Conservation (phyloP, 202 grass and related monocot species). For the Panicum virgatum region DNA sequence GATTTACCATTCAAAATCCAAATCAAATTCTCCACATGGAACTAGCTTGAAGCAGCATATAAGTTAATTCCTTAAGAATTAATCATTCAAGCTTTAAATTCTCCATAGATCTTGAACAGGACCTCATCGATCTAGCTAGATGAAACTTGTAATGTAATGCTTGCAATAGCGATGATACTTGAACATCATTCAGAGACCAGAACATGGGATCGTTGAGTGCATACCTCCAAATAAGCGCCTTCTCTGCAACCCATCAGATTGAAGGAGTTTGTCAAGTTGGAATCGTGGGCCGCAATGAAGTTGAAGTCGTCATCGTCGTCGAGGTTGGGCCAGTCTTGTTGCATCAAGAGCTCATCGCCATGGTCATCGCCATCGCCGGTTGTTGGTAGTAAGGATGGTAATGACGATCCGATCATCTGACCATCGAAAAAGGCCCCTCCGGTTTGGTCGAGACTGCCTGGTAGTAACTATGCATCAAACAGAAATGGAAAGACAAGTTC, state of each 20-base stretch:
- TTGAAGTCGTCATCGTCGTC: neutral
- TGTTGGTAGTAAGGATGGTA: too few relatives aligned
- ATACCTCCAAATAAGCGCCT: conserved; percentile 24
- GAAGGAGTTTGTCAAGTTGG: neutral
- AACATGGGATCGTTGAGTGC: neutral
- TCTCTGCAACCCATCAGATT: neutral
- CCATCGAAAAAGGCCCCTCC: neutral
- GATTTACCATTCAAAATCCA: neutral
- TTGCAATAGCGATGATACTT: neutral
- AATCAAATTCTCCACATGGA: neutral
- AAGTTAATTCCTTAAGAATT: too few relatives aligned
- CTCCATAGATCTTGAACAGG: too few relatives aligned
- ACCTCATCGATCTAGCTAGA: too few relatives aligned
- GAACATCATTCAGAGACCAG: neutral
- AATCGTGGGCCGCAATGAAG: neutral
- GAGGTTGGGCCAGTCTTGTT: neutral
- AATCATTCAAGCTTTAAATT: too few relatives aligned
- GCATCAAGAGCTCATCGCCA: neutral
- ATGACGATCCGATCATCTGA: neutral
- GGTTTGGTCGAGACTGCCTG: neutral
- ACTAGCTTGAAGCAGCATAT: neutral
- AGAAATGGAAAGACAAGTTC: neutral
- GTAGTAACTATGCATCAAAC: conserved; percentile 4
- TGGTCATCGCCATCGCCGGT: neutral
- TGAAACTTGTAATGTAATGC: too few relatives aligned